Evolutionary conservation across 176 grass and related monocot genomes (phyloP), one percentile per base, ranked within the genome.

Genomic region (Ensete glaucum): DNA sequence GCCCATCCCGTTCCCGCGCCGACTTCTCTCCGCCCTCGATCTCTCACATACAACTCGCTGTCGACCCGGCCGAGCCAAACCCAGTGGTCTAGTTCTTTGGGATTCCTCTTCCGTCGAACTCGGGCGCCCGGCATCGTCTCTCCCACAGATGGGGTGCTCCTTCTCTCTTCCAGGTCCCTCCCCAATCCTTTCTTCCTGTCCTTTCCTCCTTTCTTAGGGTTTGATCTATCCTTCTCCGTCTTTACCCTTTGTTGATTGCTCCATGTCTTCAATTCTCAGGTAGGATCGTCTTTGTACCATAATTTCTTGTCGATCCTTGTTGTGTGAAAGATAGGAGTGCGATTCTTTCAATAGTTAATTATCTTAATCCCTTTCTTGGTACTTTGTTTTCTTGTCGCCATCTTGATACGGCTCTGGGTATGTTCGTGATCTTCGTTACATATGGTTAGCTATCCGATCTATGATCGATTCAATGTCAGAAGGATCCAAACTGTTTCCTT

Each of bases 121-220:
- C 71, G 51, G 71, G 11, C 20, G 50, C 34, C 21, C 52, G 52
- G 12, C 20, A 1, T 19, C 72, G 52, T 22, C 21, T 25, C 52
- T 56, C 13, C 72, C 72, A 9, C 72, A 53, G 52, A 73, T 73
- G 72, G 72, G 72, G 10, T 73, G 72, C 72, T 53, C 52, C 22
- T 73, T 21, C 52, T 73, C 72, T 27, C 72, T 73, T 73, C 53
- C 53, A 73, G 72, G 72, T 73, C 20, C 14, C 8, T 73, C 20
- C 14, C 8, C 13, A 9, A n/a, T 27, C 14, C 53, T 12, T 27
- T 73, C 72, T 29, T 27, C 67, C 14, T 48, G 9, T 51, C 8
- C 16, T 8, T 70, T 50, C 21, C 29, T 27, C 68, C n/a, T n/a
- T 4, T 50, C 14, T 4, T 51, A 50, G 25, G 67, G 34, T 51